Conservation (phyloP, 441 rosid species). For the Populus hybrid region DNA sequence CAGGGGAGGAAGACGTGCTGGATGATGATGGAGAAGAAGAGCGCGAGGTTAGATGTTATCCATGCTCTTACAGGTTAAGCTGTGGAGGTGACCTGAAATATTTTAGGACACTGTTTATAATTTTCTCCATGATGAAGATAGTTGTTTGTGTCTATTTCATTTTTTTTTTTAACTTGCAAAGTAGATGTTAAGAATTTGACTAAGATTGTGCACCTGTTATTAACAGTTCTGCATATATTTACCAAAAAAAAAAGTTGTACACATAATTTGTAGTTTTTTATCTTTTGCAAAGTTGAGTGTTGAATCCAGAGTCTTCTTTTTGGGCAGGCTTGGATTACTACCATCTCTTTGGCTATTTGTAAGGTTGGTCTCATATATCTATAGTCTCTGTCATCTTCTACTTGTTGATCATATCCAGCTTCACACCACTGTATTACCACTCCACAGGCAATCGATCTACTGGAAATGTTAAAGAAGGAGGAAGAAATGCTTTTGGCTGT, state of each 20-base stretch:
- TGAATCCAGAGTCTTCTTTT: neutral
- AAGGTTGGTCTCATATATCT: constrained; percentile 54
- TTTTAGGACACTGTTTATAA: neutral
- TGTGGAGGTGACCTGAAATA: neutral
- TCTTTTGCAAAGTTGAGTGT: neutral
- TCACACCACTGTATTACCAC: neutral
- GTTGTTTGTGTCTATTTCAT: neutral
- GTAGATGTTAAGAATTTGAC: neutral
- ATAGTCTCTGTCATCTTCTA: constrained; percentile 3
- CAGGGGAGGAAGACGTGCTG: constrained; percentile 72
- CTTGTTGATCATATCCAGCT: neutral
- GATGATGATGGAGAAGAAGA: constrained; percentile 97
- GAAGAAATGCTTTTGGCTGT: constrained; percentile 86
- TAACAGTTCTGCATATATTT: neutral
- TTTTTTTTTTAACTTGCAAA: neutral
- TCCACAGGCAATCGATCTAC: constrained; percentile 69
- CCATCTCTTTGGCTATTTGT: constrained; percentile 62
- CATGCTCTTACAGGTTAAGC: neutral
- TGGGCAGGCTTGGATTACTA: constrained; percentile 83
- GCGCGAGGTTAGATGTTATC: constrained; percentile 63
- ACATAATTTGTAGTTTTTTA: neutral
- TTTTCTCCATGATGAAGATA: neutral
- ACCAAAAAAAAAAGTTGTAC: too few relatives aligned
- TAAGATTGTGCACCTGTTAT: neutral
- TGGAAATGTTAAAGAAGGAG: constrained; percentile 84